phyloP scores from a whole-genome alignment of 352 stramenopile species.

The Phytophthora macrochlamydospora region DNA sequence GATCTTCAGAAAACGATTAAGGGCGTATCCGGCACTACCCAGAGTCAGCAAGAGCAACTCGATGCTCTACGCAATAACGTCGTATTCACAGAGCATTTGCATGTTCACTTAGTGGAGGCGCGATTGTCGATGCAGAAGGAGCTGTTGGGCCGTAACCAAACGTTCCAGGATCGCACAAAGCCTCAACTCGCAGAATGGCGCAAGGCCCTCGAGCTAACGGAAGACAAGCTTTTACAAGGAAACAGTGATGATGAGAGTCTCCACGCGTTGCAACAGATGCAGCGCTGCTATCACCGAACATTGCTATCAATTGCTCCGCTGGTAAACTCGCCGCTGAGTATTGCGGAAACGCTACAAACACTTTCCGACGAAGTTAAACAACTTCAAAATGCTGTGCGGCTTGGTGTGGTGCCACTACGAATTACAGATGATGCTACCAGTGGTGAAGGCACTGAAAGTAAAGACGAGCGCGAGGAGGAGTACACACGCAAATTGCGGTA shows the following conservation, averaged over 20 bases:
- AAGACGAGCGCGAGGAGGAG: conserved; percentile 48
- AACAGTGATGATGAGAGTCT: conserved; percentile 64
- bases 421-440: conserved; percentile 14
- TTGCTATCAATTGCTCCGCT: conserved; percentile 63
- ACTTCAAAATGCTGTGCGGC: conserved; percentile 54
- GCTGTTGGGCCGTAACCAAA: conserved; percentile 68
- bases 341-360: conserved; percentile 61
- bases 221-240: conserved; percentile 65
- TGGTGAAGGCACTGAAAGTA: conserved; percentile 19
- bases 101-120: conserved; percentile 60
- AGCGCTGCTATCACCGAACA: conserved; percentile 66
- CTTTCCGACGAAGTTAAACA: conserved; percentile 65
- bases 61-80: conserved; percentile 57
- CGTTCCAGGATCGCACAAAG: conserved; percentile 69
- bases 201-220: conserved; percentile 58
- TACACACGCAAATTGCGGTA: conserved; percentile 65
- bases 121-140: conserved; percentile 73
- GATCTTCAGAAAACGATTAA: conserved; percentile 59
- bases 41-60: conserved; percentile 57
- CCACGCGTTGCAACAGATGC: conserved; percentile 64
- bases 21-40: conserved; percentile 37
- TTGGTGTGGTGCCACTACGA: conserved; percentile 45
- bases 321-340: conserved; percentile 60
- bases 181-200: conserved; percentile 72
- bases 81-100: conserved; percentile 59